These are phyloP conservation scores for Pseudomonodictys pantanalensis DNA, from an alignment of 495 filamentous ascomycete genomes.

Conservation along the genomic window DNA sequence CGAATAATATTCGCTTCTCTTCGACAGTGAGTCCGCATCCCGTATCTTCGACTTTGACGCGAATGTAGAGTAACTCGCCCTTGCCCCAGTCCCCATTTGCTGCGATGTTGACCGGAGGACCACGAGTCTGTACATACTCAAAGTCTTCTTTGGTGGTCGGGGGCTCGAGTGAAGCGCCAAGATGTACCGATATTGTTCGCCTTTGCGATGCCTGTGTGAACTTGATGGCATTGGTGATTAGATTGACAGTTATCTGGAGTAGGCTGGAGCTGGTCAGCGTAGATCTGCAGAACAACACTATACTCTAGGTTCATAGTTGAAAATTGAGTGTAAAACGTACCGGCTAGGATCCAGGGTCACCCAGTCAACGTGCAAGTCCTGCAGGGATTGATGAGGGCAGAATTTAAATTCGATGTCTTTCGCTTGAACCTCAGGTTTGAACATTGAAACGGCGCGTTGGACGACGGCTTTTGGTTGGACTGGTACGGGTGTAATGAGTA, in stretches of 20 bases:
- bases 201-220: slow-evolving; percentile 50
- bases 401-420: slow-evolving; percentile 25
- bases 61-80: slow-evolving; percentile 35
- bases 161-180: slow-evolving; percentile 14
- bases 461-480: slow-evolving; percentile 23
- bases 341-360: slow-evolving; percentile 31
- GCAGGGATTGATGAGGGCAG: slow-evolving; percentile 16
- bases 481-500: slow-evolving; percentile 29
- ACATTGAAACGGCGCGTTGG: slow-evolving; percentile 31
- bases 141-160: slow-evolving; percentile 10
- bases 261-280: too few species aligned
- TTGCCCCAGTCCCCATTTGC: slow-evolving; percentile 30
- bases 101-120: slow-evolving; percentile 19
- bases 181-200: slow-evolving; percentile 27
- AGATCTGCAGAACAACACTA: too few species aligned
- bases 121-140: slow-evolving; percentile 14
- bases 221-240: slow-evolving; percentile 77
- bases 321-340: too few species aligned
- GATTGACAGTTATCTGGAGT: slow-evolving; percentile 54
- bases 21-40: slow-evolving; percentile 36
- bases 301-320: too few species aligned
- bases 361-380: slow-evolving; percentile 19
- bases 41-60: slow-evolving; percentile 38
- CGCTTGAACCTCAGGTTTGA: slow-evolving; percentile 27
- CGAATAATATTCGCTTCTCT: slow-evolving; percentile 36